Base-by-base conservation (phyloP, 2,329 filamentous ascomycete species). In the Neonectria neomacrospora region DNA sequence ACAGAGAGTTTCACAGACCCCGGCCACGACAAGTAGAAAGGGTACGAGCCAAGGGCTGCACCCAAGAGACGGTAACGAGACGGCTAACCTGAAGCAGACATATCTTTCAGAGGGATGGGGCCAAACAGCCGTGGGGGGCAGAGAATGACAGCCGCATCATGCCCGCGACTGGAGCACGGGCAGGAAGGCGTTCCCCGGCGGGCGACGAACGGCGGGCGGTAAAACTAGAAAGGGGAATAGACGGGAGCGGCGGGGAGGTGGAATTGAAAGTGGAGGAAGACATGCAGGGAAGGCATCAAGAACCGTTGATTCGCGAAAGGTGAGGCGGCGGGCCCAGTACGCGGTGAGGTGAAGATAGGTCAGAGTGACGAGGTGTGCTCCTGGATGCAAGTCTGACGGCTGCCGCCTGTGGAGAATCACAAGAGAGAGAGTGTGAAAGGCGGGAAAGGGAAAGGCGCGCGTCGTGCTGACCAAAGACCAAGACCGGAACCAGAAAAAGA, bases 21-120 rank as follows among this genome's bases (percentile, higher is more conserved):
- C 26, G 22, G 32, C 48, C 20, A 37, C 66, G 50, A 58, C 65
- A 58, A 71, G 66, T 69, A 47, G 63, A 45, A 59, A 59, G 58
- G 54, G 60, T 60, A 32, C 67, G 70, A n/a, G 28, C 48, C 45
- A 67, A 47, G 52, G 52, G 56, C 16, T 44, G 42, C 8, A 50
- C 47, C 30, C 26, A 28, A 52, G 54, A 67, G 64, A 50, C 52
- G 45, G 55, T 56, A 20, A 54, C 51, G 20, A 32, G 28, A 44
- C 37, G 30, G 34, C 70, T 73, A 71, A 60, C 70, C 66, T 30
- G 39, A 73, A 70, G 47, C 11, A 66, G 70, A 30, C 51, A 63
- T 37, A 71, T 71, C 42, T 69, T 69, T 73, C 68, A 51, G 16
- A 55, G 60, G 53, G 45, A 53, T 53, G 54, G 50, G 50, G 5